These are phyloP conservation scores for Secale cereale DNA, from an alignment of 176 grass and related monocot species.

Conservation along the genomic window DNA sequence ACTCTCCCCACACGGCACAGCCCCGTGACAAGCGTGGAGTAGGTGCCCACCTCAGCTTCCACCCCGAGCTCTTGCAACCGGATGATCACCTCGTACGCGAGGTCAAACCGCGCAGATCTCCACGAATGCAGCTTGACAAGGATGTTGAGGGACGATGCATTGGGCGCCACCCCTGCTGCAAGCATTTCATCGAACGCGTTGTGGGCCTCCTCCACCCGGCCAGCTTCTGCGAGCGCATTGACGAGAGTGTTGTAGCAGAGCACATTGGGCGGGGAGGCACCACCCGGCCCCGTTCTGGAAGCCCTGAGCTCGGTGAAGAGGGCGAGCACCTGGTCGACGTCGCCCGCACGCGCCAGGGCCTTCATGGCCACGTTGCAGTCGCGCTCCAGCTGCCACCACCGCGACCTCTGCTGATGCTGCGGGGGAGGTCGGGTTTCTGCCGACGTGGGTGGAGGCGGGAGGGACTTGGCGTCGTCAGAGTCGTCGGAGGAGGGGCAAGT, in stretches of 20 bases:
- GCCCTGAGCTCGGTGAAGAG: conserved; percentile 58
- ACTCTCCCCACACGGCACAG: conserved; percentile 51
- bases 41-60: conserved; percentile 47
- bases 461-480: conserved; percentile 12
- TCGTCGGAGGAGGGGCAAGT: conserved; percentile 23
- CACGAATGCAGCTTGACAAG: conserved; percentile 61
- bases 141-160: conserved; percentile 62
- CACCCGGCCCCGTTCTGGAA: not conserved
- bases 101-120: conserved; percentile 42
- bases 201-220: conserved; percentile 33
- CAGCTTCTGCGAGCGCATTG: conserved; percentile 56
- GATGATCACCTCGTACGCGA: conserved; percentile 35
- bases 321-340: conserved; percentile 39
- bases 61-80: conserved; percentile 33
- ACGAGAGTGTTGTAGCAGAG: conserved; percentile 86
- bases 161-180: conserved; percentile 29
- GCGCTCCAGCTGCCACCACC: conserved; percentile 14
- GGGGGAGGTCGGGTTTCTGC: not conserved
- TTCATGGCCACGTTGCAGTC: conserved; percentile 72
- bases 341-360: conserved; percentile 41
- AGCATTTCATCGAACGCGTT: conserved; percentile 51
- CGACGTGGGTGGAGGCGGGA: not conserved
- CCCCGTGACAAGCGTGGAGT: conserved; percentile 66
- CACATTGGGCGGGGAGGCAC: conserved; percentile 30
- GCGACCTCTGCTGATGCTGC: not conserved